Evolutionary conservation across 805 yeast species (phyloP).

Genomic region (Phaffomyces antillensis): DNA sequence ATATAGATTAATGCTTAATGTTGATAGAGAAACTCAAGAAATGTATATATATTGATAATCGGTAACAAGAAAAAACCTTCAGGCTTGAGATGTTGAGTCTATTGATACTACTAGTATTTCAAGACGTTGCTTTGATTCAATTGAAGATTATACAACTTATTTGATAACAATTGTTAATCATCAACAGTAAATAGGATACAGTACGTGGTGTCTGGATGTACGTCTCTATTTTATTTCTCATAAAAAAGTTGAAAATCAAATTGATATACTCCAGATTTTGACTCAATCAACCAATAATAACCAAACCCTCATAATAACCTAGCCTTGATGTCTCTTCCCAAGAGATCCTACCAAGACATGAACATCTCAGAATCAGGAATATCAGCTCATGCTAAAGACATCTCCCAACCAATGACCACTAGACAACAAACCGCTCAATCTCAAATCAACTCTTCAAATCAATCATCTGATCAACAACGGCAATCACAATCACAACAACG

Average conservation of each 20-base stretch:
- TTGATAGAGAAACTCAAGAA: too few species aligned
- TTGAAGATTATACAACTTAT: too few species aligned
- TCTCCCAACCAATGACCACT: conserved; percentile 6
- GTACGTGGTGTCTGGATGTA: not conserved
- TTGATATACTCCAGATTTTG: not conserved
- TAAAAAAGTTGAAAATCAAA: not conserved
- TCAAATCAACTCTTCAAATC: not conserved
- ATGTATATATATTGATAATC: too few species aligned
- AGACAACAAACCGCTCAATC: conserved; percentile 15
- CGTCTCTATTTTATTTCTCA: not conserved
- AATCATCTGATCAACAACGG: not conserved
- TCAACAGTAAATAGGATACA: too few species aligned
- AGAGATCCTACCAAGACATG: conserved; percentile 17
- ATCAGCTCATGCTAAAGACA: conserved; percentile 1
- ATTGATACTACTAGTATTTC: too few species aligned
- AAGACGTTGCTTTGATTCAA: too few species aligned
- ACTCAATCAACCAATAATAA: not conserved
- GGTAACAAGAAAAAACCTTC: too few species aligned
- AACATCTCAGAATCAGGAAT: conserved; percentile 6
- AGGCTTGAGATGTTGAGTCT: too few species aligned
- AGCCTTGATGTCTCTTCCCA: conserved; percentile 2
- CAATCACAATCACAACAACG: conserved; percentile 15
- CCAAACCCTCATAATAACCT: too few species aligned
- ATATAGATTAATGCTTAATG: too few species aligned
- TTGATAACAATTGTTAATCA: too few species aligned